These are phyloP conservation scores for Anthracocystis walkeri DNA, from an alignment of 1,284 basidiomycete species.

Conservation along the genomic window DNA sequence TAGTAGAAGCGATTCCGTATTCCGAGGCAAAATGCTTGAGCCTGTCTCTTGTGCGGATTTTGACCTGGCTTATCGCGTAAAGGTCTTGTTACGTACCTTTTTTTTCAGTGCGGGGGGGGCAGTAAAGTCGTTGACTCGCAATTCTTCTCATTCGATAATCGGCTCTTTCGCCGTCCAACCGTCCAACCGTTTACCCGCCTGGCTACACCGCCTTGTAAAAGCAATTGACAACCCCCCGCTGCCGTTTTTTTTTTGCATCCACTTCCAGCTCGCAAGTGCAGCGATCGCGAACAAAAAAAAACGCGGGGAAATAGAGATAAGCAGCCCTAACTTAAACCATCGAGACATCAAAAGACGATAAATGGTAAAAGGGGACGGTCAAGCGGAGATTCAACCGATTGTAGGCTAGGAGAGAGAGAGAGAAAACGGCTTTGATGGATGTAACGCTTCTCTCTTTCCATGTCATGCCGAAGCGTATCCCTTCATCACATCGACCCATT, in stretches of 20 bases:
- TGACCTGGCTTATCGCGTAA: not conserved
- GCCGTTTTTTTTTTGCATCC: not conserved
- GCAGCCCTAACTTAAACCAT: no score
- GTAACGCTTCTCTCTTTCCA: not conserved
- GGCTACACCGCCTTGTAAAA: no score
- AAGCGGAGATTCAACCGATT: constrained; percentile 6
- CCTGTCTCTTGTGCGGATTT: not conserved
- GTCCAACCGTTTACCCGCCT: no score
- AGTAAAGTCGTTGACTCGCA: no score
- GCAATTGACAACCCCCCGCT: no score
- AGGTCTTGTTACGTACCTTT: not conserved
- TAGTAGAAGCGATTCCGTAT: not conserved
- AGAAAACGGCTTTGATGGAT: constrained; percentile 3
- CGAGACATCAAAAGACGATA: no score
- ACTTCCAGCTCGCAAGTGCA: not conserved
- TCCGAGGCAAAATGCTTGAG: not conserved
- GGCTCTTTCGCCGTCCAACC: no score
- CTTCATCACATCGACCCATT: no score
- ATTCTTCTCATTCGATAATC: no score
- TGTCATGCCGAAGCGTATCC: not conserved
- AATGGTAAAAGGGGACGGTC: no score
- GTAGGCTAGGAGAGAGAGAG: not conserved
- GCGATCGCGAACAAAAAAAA: constrained; percentile 1
- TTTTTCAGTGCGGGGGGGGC: not conserved
- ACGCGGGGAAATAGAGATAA: constrained; percentile 11